Evolutionary conservation across 2,329 filamentous ascomycete species (phyloP).

Genomic region (Cordyceps fumosorosea): DNA sequence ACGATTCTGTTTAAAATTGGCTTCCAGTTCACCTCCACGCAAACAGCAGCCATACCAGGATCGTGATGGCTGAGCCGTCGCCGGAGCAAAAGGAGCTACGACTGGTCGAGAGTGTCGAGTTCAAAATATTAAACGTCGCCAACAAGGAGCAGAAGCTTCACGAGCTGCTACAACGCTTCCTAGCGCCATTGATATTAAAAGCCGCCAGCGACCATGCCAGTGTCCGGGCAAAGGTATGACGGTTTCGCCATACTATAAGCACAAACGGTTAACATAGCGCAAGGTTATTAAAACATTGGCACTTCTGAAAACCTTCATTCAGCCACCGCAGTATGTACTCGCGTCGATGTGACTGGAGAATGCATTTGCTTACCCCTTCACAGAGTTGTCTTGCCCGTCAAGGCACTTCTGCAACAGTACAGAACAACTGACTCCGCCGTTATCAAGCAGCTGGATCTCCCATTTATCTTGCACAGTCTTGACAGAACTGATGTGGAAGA

Average conservation of each 20-base stretch:
- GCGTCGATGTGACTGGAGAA: background rate
- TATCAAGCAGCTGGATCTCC: constrained; percentile 80
- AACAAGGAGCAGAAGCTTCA: constrained; percentile 81
- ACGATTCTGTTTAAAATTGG: background rate
- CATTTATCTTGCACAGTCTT: constrained; percentile 80
- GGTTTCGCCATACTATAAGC: background rate
- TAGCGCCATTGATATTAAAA: constrained; percentile 79
- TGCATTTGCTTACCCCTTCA: background rate
- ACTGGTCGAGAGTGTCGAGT: constrained; percentile 78
- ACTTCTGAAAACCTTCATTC: constrained; percentile 48
- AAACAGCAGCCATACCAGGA: background rate
- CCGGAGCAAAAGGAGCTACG: constrained; percentile 68
- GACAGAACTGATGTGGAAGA: constrained; percentile 47
- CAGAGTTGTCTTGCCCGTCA: constrained; percentile 73
- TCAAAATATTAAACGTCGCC: constrained; percentile 70
- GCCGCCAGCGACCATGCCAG: constrained; percentile 71
- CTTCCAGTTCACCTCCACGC: background rate
- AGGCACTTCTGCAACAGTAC: constrained; percentile 81
- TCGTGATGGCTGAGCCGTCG: constrained; percentile 30
- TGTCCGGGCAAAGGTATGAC: constrained; percentile 67
- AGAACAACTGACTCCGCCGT: constrained; percentile 66
- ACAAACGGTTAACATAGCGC: background rate
- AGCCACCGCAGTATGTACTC: constrained; percentile 41
- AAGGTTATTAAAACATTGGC: constrained; percentile 46
- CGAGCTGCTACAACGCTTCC: constrained; percentile 67